phyloP scores from a whole-genome alignment of 495 filamentous ascomycete genomes.

The Penicillium mononematosum region DNA sequence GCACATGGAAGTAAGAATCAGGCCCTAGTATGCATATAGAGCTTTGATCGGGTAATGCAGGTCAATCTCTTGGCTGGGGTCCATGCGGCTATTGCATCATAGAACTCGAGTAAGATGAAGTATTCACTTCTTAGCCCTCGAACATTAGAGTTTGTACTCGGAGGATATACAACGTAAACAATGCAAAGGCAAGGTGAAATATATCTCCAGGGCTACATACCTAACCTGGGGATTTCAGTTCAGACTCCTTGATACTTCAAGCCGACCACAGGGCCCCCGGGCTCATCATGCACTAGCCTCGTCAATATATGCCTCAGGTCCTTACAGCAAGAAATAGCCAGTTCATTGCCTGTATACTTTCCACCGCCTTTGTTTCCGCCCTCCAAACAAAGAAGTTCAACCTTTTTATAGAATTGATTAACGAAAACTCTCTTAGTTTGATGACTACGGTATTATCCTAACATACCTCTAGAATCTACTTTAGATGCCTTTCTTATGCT shows the following conservation, averaged over 20 bases:
- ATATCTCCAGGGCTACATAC: too few relatives aligned
- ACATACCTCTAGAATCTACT: neutral
- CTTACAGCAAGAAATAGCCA: neutral
- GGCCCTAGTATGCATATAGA: neutral
- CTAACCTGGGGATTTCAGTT: too few relatives aligned
- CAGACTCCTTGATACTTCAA: too few relatives aligned
- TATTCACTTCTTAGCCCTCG: neutral
- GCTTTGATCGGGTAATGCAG: constrained; percentile 17
- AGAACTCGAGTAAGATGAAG: neutral
- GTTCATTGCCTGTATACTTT: neutral
- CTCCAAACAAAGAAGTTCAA: neutral
- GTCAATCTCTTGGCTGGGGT: constrained; percentile 24
- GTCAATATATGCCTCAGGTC: neutral
- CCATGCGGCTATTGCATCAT: constrained; percentile 24
- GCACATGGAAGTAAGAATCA: neutral
- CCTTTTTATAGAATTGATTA: neutral
- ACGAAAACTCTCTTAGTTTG: neutral
- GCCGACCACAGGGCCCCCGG: too few relatives aligned
- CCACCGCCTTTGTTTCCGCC: constrained; percentile 3
- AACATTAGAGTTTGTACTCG: neutral
- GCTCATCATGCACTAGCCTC: too few relatives aligned
- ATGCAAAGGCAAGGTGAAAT: too few relatives aligned
- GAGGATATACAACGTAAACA: neutral
- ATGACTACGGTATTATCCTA: neutral
- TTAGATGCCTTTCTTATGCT: neutral